Base-by-base conservation (phyloP, 352 stramenopile genomes). In the Globisporangium cylindrosporum region DNA sequence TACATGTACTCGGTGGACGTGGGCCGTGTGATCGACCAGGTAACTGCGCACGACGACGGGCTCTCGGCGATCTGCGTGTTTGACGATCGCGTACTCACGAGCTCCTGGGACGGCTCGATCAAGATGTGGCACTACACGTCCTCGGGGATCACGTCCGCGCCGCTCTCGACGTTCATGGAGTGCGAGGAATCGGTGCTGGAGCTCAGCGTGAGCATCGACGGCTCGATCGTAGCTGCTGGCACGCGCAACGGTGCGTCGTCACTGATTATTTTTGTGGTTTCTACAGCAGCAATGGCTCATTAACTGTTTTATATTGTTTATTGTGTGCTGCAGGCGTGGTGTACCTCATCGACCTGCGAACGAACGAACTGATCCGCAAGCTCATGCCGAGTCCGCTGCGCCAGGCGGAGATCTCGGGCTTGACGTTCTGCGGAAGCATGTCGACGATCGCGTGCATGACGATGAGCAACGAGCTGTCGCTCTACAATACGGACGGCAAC, bases 1-100 rank as follows among this genome's bases (percentile, higher is more conserved):
- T 94, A 94, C 75, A 95, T 96, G 88, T 94, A 93, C 57, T 93
- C 86, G 15, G 85, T 95, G 61, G 89, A 95, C 29, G 82, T 88
- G 18, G 89, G 89, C 0, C 86, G 86, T 14, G 81, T 96, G 0
- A 79, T 94, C 38, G 85, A 94, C 57, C 87, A 95, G 58, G 84
- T 92, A 36, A 89, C 80, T 9, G 89, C 87, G 8, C 88, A 96
- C 58, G 86, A 93, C 49, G 86, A 94, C 53, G 82, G 84, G 12
- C 70, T 96, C 24, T 92, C 85, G 7, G 86, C 78, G 25, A 76
- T 96, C 48, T 89, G 83, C 34, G 88, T 95, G 9, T 82, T 84
- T 53, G 85, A 95, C 43, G 86, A 94, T 41, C 84, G 82, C 15
- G 66, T 92, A 24, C 61, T 95, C 25, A 90, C 85, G 12, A 85